A percentile compares a stretch with the other conserved stretches of the same genome.
Evolutionary conservation across 2,329 filamentous ascomycete species (phyloP).

Genomic region (Periglandula ipomoeae): DNA sequence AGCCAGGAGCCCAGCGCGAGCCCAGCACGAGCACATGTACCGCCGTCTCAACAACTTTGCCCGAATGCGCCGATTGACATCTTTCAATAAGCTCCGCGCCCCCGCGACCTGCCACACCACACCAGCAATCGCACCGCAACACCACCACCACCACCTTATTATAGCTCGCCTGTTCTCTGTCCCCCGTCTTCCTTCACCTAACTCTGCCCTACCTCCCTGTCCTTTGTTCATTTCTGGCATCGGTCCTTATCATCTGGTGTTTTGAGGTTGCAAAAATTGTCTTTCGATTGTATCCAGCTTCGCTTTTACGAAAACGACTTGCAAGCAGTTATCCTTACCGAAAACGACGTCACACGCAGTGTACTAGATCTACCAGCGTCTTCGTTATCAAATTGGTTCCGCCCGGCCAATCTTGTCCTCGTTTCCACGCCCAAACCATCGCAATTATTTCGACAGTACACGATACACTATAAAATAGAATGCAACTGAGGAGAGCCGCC

Average conservation of each 20-base stretch:
- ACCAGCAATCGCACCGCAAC: neutral
- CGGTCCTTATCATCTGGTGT: neutral
- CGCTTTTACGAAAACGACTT: neutral
- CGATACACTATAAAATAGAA: slow-evolving; percentile 35
- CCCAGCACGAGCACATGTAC: neutral
- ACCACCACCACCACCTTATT: neutral
- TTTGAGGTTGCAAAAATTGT: neutral
- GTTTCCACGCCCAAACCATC: neutral
- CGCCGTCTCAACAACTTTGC: neutral
- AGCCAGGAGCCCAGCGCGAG: neutral
- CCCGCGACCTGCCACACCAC: neutral
- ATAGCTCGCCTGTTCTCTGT: too few species aligned
- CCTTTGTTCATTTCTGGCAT: too few species aligned
- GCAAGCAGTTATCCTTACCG: neutral
- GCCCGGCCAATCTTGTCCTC: too few species aligned
- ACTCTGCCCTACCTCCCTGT: too few species aligned
- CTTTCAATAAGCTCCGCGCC: neutral
- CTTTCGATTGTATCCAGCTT: neutral
- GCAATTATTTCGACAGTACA: neutral
- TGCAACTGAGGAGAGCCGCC: slow-evolving; percentile 70
- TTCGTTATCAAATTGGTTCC: too few species aligned
- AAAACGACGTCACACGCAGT: neutral
- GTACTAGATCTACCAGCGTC: neutral
- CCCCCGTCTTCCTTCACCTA: too few species aligned
- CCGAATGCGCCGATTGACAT: neutral